Evolutionary conservation across 139 green algal genomes (phyloP).

Genomic region (Picochlorum sp.): DNA sequence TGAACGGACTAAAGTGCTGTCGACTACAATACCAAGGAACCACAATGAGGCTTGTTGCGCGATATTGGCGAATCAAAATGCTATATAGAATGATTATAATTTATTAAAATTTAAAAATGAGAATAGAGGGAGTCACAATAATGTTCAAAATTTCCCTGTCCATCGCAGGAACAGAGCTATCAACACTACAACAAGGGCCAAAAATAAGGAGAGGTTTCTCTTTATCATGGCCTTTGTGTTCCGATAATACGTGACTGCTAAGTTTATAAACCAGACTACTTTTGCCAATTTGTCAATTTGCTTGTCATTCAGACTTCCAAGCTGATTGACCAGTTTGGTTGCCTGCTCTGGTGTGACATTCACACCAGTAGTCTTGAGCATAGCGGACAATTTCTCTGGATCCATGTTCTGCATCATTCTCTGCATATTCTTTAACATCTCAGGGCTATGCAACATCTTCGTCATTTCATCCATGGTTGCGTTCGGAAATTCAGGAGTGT

Average conservation of each 20-base stretch:
- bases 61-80: no score
- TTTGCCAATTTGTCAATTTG: constrained; percentile 16
- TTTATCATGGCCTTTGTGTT: constrained; percentile 2
- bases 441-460: constrained; percentile 14
- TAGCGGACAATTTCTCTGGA: constrained; percentile 3
- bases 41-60: no score
- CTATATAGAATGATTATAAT: no score
- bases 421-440: constrained; percentile 23
- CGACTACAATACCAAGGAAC: no score
- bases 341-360: constrained; percentile 18
- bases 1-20: no score
- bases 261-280: background rate
- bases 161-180: constrained; percentile 15
- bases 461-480: constrained; percentile 14
- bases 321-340: background rate
- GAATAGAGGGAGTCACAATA: no score
- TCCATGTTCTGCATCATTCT: constrained; percentile 26
- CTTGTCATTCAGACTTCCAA: constrained; percentile 12
- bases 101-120: no score
- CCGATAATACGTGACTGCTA: background rate
- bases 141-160: no score
- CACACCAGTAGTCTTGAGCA: constrained; percentile 9
- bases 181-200: constrained; percentile 16
- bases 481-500: background rate
- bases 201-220: constrained; percentile 4